Percentiles rank a stretch among this genome's conserved stretches.
Evolutionary conservation across 78 protist genomes (phyloP).

Genomic region (Dictyostelium purpureum): DNA sequence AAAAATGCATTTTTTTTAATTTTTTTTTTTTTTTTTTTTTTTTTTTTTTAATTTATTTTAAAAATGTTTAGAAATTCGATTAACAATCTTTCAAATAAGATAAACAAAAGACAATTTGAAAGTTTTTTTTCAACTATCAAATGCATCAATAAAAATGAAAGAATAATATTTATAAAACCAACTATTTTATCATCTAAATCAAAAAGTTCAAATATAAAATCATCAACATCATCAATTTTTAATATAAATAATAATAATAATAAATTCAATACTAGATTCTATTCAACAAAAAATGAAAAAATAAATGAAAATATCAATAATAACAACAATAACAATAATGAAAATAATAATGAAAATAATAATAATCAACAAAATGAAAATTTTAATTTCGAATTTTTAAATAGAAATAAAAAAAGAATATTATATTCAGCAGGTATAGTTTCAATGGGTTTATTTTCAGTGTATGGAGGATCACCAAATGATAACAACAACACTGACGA

Average conservation of each 20-base stretch:
- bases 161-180: not conserved
- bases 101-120: too few species aligned
- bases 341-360: not conserved
- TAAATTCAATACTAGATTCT: not conserved
- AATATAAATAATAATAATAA: not conserved
- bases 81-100: too few species aligned
- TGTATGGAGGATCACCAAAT: not conserved
- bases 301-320: not conserved
- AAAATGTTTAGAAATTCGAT: not conserved
- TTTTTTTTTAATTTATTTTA: not conserved
- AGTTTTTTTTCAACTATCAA: too few species aligned
- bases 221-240: not conserved
- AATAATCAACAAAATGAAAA: not conserved
- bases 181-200: not conserved
- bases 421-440: constrained; percentile 5
- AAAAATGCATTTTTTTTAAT: too few species aligned
- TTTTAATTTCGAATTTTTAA: not conserved
- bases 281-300: not conserved
- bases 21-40: too few species aligned
- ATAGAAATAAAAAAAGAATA: not conserved
- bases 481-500: too few species aligned
- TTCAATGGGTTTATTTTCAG: not conserved
- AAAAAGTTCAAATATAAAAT: not conserved
- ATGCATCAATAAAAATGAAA: too few species aligned
- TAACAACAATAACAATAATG: not conserved